Conservation (phyloP, 2,329 filamentous ascomycete genomes). For the Aspergillus spinulosporus region DNA sequence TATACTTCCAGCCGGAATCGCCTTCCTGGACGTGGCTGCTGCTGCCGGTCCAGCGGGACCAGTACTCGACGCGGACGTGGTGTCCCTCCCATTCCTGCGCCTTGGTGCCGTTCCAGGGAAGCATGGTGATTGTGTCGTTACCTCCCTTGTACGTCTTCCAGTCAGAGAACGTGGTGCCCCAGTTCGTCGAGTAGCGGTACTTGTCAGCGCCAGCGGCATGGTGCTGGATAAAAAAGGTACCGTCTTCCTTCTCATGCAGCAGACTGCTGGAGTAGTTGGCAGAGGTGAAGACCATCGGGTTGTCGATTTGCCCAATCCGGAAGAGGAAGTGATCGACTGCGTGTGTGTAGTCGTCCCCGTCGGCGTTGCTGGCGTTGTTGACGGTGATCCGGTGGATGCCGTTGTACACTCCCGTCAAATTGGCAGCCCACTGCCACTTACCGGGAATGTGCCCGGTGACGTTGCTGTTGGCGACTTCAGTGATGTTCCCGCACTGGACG, state of each 20-base stretch:
- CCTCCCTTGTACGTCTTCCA: slow-evolving; percentile 59
- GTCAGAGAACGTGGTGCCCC: slow-evolving; percentile 59
- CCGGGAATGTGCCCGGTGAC: slow-evolving; percentile 56
- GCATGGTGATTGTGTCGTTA: slow-evolving; percentile 50
- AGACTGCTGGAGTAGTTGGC: slow-evolving; percentile 61
- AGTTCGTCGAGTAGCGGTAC: slow-evolving; percentile 64
- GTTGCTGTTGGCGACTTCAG: slow-evolving; percentile 25
- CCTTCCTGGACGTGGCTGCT: slow-evolving; percentile 62
- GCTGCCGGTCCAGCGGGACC: slow-evolving; percentile 59
- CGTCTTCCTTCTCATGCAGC: slow-evolving; percentile 47
- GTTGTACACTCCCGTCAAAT: slow-evolving; percentile 58
- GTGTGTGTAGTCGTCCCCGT: slow-evolving; percentile 50
- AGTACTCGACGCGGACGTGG: slow-evolving; percentile 65
- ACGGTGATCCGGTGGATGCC: slow-evolving; percentile 62
- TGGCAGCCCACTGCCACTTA: slow-evolving; percentile 55
- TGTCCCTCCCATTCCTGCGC: slow-evolving; percentile 61
- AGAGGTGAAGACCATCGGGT: slow-evolving; percentile 60
- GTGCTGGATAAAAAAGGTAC: slow-evolving; percentile 55
- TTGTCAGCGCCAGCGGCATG: slow-evolving; percentile 62
- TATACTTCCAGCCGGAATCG: slow-evolving; percentile 49
- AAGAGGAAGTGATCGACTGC: slow-evolving; percentile 62
- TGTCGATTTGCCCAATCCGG: slow-evolving; percentile 59
- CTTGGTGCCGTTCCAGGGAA: slow-evolving; percentile 60
- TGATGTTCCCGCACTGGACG: slow-evolving; percentile 49
- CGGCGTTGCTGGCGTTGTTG: slow-evolving; percentile 52